Conservation (phyloP, 768 basidiomycete genomes). For the Terana coerulea region DNA sequence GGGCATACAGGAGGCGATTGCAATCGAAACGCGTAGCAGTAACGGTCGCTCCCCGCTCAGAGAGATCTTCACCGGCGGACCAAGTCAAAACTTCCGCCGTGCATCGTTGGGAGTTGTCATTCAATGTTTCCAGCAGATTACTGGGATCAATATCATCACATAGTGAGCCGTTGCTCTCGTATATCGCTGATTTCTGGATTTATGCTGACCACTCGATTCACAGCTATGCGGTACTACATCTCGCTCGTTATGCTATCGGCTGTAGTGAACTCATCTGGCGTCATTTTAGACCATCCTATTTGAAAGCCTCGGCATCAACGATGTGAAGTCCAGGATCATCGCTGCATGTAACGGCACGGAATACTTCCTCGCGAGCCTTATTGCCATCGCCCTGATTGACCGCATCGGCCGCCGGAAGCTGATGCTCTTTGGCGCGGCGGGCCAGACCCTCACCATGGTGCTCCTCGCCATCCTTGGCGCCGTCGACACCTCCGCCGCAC, state of each 20-base stretch:
- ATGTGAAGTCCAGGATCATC: slow-evolving; percentile 56
- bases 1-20: slow-evolving; percentile 51
- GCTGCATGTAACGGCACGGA: slow-evolving; percentile 69
- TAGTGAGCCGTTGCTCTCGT: slow-evolving; percentile 39
- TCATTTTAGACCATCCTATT: slow-evolving; percentile 43
- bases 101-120: slow-evolving; percentile 50
- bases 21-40: slow-evolving; percentile 31
- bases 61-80: slow-evolving; percentile 55
- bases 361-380: slow-evolving; percentile 66
- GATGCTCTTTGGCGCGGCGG: slow-evolving; percentile 67
- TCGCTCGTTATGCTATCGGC: background rate
- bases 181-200: slow-evolving; percentile 4
- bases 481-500: slow-evolving; percentile 42
- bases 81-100: slow-evolving; percentile 58
- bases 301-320: slow-evolving; percentile 54
- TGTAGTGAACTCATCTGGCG: background rate
- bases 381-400: slow-evolving; percentile 71
- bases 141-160: slow-evolving; percentile 64
- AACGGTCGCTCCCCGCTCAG: slow-evolving; percentile 35
- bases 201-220: background rate
- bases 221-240: slow-evolving; percentile 28
- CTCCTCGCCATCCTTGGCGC: slow-evolving; percentile 57
- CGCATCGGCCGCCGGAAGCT: slow-evolving; percentile 68
- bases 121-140: slow-evolving; percentile 69
- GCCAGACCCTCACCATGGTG: slow-evolving; percentile 55